phyloP scores from a whole-genome alignment of 495 filamentous ascomycete genomes.

The Astrocystis sublimbata region DNA sequence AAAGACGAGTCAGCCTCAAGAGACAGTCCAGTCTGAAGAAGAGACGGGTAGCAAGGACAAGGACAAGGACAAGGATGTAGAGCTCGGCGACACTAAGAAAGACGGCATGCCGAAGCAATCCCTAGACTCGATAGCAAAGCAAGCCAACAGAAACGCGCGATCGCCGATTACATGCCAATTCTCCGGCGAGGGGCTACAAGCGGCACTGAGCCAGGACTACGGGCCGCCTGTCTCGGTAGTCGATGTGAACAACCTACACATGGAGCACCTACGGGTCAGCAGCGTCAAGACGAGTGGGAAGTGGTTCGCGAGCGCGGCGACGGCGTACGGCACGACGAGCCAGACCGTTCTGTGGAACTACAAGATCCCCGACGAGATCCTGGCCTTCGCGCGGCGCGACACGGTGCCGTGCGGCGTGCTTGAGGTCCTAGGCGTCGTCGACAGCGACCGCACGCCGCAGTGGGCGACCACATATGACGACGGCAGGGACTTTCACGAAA shows the following conservation, averaged over 20 bases:
- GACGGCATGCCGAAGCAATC: conserved; percentile 32
- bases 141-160: conserved; percentile 21
- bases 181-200: conserved; percentile 41
- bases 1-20: background rate
- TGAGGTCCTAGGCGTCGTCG: conserved; percentile 53
- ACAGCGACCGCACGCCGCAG: conserved; percentile 54
- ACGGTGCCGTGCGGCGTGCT: conserved; percentile 64
- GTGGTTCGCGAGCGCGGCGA: conserved; percentile 61
- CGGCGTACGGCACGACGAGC: conserved; percentile 53
- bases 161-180: conserved; percentile 48
- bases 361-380: conserved; percentile 55
- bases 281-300: conserved; percentile 39
- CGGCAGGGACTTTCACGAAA: conserved; percentile 38
- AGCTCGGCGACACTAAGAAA: background rate
- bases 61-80: no score
- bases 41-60: conserved; percentile 9
- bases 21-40: conserved; percentile 8
- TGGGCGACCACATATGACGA: conserved; percentile 50
- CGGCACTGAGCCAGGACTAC: conserved; percentile 40
- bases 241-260: conserved; percentile 41
- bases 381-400: conserved; percentile 51
- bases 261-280: conserved; percentile 43
- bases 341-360: conserved; percentile 63
- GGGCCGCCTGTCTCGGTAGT: conserved; percentile 21
- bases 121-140: conserved; percentile 38